phyloP scores from a whole-genome alignment of 2,329 filamentous ascomycete species.

The Ascocoryne sarcoides region DNA sequence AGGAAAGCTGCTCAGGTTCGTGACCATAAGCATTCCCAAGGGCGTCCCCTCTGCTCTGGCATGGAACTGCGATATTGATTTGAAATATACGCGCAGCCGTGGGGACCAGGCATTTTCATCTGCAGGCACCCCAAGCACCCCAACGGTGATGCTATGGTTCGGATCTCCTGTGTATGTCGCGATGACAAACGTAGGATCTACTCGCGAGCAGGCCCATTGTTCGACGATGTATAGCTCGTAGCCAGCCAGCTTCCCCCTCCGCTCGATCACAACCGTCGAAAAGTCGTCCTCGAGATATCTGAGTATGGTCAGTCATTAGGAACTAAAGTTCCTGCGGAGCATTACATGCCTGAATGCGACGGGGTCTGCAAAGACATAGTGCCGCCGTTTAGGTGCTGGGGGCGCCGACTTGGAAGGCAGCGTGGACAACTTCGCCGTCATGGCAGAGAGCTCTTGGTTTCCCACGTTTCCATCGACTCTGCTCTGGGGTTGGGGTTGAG shows the following conservation, averaged over 20 bases:
- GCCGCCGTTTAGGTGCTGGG: conserved; percentile 34
- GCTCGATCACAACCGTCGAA: conserved; percentile 65
- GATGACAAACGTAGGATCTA: conserved; percentile 84
- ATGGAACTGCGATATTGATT: conserved; percentile 76
- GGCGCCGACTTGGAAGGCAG: conserved; percentile 18
- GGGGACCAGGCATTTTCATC: conserved; percentile 75
- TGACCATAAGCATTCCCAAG: conserved; percentile 83
- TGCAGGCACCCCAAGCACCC: conserved; percentile 71
- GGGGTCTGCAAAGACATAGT: conserved; percentile 56
- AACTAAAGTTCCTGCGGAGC: background rate
- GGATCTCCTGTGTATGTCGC: conserved; percentile 87
- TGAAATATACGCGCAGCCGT: conserved; percentile 74
- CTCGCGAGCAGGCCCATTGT: conserved; percentile 92
- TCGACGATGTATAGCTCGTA: conserved; percentile 94
- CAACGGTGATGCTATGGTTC: conserved; percentile 67
- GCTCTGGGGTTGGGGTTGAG: conserved; percentile 14
- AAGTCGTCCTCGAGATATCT: conserved; percentile 81
- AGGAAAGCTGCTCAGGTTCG: conserved; percentile 85
- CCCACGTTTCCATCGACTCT: conserved; percentile 12
- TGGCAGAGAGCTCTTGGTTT: conserved; percentile 10
- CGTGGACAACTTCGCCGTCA: conserved; percentile 9
- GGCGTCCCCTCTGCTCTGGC: conserved; percentile 74
- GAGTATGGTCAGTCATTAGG: conserved; percentile 3
- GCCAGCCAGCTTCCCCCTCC: conserved; percentile 60
- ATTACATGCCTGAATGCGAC: conserved; percentile 45